Evolutionary conservation across 768 basidiomycete genomes (phyloP).

Genomic region (Serendipita vermifera): DNA sequence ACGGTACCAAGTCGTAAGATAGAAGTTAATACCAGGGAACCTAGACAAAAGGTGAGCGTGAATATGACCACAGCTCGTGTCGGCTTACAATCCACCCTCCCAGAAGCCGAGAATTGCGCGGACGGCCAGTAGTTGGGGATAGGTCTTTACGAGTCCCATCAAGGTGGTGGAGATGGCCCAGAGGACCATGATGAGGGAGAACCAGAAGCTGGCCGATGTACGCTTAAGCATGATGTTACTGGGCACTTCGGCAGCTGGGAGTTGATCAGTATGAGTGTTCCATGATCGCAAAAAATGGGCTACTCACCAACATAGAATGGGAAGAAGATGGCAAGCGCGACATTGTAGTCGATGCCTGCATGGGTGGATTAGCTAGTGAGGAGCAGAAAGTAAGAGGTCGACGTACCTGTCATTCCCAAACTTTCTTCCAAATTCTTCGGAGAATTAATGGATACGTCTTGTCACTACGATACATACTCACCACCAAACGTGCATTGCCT

Average conservation of each 20-base stretch:
- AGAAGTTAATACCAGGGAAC: conserved; percentile 7
- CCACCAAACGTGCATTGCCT: too few species aligned
- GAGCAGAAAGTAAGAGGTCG: too few species aligned
- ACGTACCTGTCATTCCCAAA: too few species aligned
- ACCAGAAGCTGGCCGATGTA: background rate
- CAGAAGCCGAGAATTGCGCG: conserved; percentile 8
- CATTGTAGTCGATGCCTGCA: background rate
- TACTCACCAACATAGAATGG: conserved; percentile 3
- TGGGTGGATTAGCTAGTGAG: too few species aligned
- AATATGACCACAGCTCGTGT: background rate
- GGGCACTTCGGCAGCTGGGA: background rate
- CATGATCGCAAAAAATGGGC: background rate
- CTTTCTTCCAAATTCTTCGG: too few species aligned
- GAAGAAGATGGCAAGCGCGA: conserved; percentile 3
- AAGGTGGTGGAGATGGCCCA: background rate
- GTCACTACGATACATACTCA: too few species aligned
- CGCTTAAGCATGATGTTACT: background rate
- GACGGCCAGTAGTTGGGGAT: background rate
- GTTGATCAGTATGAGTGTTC: background rate
- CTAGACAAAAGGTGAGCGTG: background rate
- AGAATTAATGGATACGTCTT: too few species aligned
- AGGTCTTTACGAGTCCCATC: conserved; percentile 3
- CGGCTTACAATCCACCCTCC: background rate
- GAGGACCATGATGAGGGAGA: conserved; percentile 7
- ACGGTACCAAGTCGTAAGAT: conserved; percentile 8